Percentiles rank a stretch among this genome's conserved stretches.
Evolutionary conservation across 2,329 filamentous ascomycete genomes (phyloP).

Genomic region (Sporothrix luriei): DNA sequence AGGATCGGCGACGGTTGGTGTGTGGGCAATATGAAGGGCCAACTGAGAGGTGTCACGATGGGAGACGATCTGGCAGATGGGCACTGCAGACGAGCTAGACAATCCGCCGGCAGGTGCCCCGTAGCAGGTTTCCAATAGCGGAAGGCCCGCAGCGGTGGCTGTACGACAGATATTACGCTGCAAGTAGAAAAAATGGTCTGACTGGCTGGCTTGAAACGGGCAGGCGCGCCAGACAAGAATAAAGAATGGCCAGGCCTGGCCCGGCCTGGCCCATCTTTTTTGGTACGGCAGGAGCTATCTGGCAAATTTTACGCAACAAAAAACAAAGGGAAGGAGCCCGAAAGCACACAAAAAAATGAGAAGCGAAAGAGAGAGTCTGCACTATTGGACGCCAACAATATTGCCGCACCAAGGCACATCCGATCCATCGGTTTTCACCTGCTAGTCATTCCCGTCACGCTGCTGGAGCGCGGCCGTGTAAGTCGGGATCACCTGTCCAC

Average conservation of each 20-base stretch:
- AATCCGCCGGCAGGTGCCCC: constrained; percentile 19
- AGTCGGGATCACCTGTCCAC: constrained; percentile 6
- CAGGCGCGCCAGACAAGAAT: constrained; percentile 8
- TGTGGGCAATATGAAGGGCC: not conserved
- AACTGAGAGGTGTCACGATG: not conserved
- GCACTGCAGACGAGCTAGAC: constrained; percentile 9
- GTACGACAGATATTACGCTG: not conserved
- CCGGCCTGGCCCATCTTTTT: too few relatives aligned
- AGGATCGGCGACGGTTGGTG: constrained; percentile 18
- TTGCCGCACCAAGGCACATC: not conserved
- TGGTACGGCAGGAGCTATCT: not conserved
- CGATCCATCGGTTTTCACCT: not conserved
- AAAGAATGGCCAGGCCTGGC: too few relatives aligned
- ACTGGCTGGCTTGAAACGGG: not conserved
- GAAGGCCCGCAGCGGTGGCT: too few relatives aligned
- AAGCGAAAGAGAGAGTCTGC: not conserved
- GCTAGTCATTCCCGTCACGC: constrained; percentile 3
- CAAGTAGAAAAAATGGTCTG: not conserved
- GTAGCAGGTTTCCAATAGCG: not conserved
- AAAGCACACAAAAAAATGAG: not conserved
- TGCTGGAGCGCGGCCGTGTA: constrained; percentile 15
- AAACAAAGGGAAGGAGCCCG: not conserved
- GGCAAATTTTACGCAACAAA: constrained; percentile 5
- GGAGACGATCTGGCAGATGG: not conserved
- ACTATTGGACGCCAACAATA: not conserved